Evolutionary conservation across 2,329 filamentous ascomycete species (phyloP), one percentile per base, ranked within the genome.

Genomic region (Colletotrichum coccodes): DNA sequence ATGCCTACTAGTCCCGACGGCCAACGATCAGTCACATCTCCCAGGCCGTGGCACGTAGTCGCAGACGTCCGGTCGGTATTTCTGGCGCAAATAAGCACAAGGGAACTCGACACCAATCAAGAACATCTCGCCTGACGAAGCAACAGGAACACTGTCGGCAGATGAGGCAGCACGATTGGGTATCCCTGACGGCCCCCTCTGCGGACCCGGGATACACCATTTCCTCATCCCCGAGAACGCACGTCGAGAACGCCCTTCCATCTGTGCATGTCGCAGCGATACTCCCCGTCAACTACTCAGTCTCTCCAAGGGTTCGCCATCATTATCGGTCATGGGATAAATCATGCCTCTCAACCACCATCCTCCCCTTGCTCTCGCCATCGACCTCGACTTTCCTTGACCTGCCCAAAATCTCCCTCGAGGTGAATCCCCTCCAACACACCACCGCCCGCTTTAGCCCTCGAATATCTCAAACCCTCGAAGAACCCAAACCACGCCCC

Each of bases 361-460:
- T 16, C 23, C 23, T 18, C n/a, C 8, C 50, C 32, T 46, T 38
- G 12, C 8, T 38, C 32, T 46, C 49, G 12, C 21, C 34, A 12
- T 42, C 60, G 11, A 21, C 18, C 26, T 21, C 38, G 46, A 30
- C 36, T 12, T 36, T 26, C 14, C 16, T 63, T 36, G 9, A 18
- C 16, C 34, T 63, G 60, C 28, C 42, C 49, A 28, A 56, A 63
- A 8, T 38, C 60, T 7, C 60, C 60, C 38, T 63, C 60, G 38
- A 63, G 60, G 49, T 64, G 60, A 6, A 49, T 38, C 36, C 38
- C 47, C 32, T 58, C 52, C 44, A 49, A 8, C 40, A 36, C 47
- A 7, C 28, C 16, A 32, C 30, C 34, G 23, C 34, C 23, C 21
- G 21, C 23, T 14, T 32, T 26, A 21, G 52, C 26, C 8, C 42